Evolutionary conservation across 768 basidiomycete genomes (phyloP), one percentile per base, ranked within the genome.

Genomic region (Mrakia blollopis): DNA sequence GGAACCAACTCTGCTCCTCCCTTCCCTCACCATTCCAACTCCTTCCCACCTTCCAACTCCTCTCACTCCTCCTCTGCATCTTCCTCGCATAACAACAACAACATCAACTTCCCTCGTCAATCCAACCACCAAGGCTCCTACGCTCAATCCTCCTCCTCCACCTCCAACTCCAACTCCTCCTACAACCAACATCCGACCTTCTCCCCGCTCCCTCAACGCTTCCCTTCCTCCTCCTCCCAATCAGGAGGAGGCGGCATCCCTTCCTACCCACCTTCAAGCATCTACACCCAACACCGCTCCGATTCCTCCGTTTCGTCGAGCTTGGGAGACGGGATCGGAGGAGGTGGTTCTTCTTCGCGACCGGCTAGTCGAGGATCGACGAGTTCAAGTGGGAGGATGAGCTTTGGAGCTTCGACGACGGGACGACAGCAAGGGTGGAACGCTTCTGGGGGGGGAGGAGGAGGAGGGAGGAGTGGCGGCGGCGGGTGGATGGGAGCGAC

Each of bases 1-100:
- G 75, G 69, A 30, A 44, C 75, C 16, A 62, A 47, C 54, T 76
- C 75, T 10, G 75, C 75, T 13, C 75, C 75, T 21, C 75, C 75
- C 6, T 76, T 61, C 60, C 62, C 63, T 25, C 44, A 77, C 63
- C 70, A 35, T 11, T 41, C 65, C 23, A 28, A 63, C 57, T 32
- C 44, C n/a, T 54, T 50, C 30, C 50, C 44, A 10, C 60, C 44
- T 5, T 23, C 41, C 37, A n/a, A 50, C 25, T 54, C 76, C 25
- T 73, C 61, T 50, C 44, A 25, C 60, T 54, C 47, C 32, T 54
- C 41, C 54, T n/a, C 30, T 35, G 68, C 52, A 41, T 75, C 67
- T 37, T 73, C 35, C 37, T 65, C 72, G 2, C 52, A 60, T 50
- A 16, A 50, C 47, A 50, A 50, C 47, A 50, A 21, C 47, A 54